Evolutionary conservation across 75 land plant genomes (phyloP), one percentile per base, ranked within the genome.

Genomic region (Pinus tabuliformis): DNA sequence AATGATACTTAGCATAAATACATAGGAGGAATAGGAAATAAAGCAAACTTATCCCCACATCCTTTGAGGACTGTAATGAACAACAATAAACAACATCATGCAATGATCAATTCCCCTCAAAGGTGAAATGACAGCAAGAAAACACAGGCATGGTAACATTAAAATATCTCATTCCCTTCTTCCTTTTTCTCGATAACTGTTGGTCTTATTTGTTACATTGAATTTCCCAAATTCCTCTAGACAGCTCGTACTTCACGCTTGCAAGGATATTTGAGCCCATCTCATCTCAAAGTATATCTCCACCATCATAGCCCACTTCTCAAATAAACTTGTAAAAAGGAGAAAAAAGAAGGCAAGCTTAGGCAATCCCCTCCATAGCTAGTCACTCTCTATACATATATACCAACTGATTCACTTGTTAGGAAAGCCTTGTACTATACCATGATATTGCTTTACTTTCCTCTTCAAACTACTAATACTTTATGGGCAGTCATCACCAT

Each of bases 201-300:
- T 70, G 54, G 37, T 42, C 8, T 20, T 58, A 16, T 20, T n/a
- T 20, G 12, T 6, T 2, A 8, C 72, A 45, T 72, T 72, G 56
- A 72, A 72, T 52, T 72, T 52, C 73, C 57, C 73, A 72, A 72
- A 72, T 72, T 72, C 73, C 57, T 72, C 30, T 54, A 54, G 4
- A 26, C 56, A 54, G 24, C 73, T 72, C 73, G 56, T 72, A 57
- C 30, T 72, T 54, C 73, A 72, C 26, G 73, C 73, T 26, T 54
- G 57, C 56, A 72, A 72, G 5, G 57, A 72, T 57, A 72, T 45
- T 54, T 52, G 73, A 72, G 57, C 73, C 73, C 26, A 37, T 37
- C 39, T 6, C 70, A 16, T 36, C 42, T 37, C 70, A 18, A 26
- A 13, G 15, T 30, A 18, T 17, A 17, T 42, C 70, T 36, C 39